These are phyloP conservation scores for Penicillium sp. DNA, from an alignment of 2,329 filamentous ascomycete genomes.

Conservation along the genomic window DNA sequence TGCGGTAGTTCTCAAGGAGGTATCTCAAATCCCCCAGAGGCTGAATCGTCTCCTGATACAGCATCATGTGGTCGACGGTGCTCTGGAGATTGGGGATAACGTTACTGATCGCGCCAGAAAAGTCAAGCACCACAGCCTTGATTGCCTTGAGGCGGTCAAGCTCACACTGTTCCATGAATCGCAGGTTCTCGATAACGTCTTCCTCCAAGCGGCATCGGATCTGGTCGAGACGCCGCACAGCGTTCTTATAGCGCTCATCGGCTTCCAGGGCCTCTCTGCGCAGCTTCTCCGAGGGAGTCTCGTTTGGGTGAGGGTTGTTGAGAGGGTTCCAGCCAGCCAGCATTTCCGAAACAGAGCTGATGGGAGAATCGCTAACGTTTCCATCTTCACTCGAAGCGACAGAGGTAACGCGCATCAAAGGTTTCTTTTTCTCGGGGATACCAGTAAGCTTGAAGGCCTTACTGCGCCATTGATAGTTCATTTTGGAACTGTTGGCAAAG, in stretches of 20 bases:
- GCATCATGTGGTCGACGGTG: conserved; percentile 96
- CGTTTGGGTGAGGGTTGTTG: conserved; percentile 85
- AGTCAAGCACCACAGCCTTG: conserved; percentile 96
- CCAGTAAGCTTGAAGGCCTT: conserved; percentile 86
- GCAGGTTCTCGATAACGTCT: conserved; percentile 84
- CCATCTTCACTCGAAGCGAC: conserved; percentile 57
- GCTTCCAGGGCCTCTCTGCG: conserved; percentile 83
- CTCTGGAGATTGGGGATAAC: conserved; percentile 95
- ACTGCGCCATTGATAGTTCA: conserved; percentile 96
- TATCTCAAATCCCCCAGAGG: conserved; percentile 85
- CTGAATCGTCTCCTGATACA: conserved; percentile 98
- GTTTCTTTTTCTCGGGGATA: conserved; percentile 78
- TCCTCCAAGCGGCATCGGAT: conserved; percentile 94
- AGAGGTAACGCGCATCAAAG: conserved; percentile 70
- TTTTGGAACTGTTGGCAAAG: conserved; percentile 94
- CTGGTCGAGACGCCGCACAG: conserved; percentile 79
- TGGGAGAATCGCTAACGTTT: conserved; percentile 70
- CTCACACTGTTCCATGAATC: conserved; percentile 96
- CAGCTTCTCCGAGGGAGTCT: conserved; percentile 80
- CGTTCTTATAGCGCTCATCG: conserved; percentile 88
- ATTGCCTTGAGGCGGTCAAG: conserved; percentile 94
- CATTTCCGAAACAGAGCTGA: conserved; percentile 81
- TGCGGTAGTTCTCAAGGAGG: conserved; percentile 93
- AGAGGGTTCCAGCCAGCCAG: conserved; percentile 89
- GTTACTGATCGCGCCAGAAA: conserved; percentile 94